Percentiles rank a stretch among this genome's conserved stretches.
These are phyloP conservation scores for Botrytis hyacinthi DNA, from an alignment of 2,329 filamentous ascomycete species.

Conservation along the genomic window DNA sequence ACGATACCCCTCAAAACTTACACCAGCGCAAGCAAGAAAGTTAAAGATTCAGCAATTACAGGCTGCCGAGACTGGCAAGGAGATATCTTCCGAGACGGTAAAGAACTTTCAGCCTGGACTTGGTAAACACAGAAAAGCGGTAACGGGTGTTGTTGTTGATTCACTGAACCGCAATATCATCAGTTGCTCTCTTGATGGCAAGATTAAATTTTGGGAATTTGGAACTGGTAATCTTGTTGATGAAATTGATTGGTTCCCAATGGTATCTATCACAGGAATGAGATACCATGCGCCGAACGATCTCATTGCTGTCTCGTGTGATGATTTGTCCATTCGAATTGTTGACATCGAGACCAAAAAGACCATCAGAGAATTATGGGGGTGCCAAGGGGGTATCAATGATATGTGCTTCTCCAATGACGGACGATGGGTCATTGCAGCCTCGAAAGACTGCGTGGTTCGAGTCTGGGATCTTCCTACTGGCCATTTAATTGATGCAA, in stretches of 20 bases:
- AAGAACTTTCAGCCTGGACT: constrained; percentile 44
- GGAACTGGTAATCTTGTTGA: constrained; percentile 74
- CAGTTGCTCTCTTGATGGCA: constrained; percentile 86
- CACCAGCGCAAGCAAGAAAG: constrained; percentile 74
- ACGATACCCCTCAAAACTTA: constrained; percentile 77
- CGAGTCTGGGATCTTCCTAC: constrained; percentile 95
- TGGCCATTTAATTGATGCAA: constrained; percentile 89
- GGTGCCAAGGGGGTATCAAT: constrained; percentile 68
- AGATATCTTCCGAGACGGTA: constrained; percentile 23
- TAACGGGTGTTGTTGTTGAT: constrained; percentile 87
- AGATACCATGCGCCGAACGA: constrained; percentile 82
- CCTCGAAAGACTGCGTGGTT: constrained; percentile 75
- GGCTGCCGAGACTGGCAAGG: constrained; percentile 31
- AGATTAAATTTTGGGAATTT: constrained; percentile 97
- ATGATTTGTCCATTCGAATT: constrained; percentile 82
- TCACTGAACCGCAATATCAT: constrained; percentile 83
- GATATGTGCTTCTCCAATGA: constrained; percentile 90
- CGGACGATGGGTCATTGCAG: constrained; percentile 88
- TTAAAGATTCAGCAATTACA: constrained; percentile 63
- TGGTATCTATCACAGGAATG: constrained; percentile 71
- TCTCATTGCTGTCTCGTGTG: constrained; percentile 82
- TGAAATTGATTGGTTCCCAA: constrained; percentile 79
- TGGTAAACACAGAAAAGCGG: constrained; percentile 74
- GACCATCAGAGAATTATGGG: constrained; percentile 90
- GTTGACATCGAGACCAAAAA: constrained; percentile 88